phyloP scores from a whole-genome alignment of 2,329 filamentous ascomycete species.

The Daldinia sp. region DNA sequence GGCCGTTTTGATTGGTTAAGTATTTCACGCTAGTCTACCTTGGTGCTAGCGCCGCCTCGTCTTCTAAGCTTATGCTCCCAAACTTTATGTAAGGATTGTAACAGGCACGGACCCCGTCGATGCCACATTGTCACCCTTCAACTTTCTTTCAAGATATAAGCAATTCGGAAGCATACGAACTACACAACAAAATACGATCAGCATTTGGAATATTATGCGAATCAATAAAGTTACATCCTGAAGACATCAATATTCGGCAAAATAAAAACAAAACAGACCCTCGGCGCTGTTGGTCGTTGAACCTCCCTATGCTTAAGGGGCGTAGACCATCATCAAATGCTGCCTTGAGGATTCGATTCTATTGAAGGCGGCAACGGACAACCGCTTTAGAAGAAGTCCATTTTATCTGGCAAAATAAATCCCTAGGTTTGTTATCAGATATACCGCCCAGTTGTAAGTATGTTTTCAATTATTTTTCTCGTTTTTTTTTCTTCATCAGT shows the following conservation, averaged over 20 bases:
- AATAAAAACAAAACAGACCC: background rate
- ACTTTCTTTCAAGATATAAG: conserved; percentile 13
- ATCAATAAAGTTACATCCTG: background rate
- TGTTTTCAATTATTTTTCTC: conserved; percentile 8
- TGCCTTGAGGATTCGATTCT: conserved; percentile 16
- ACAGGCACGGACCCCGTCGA: conserved; percentile 11
- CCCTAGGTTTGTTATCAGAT: background rate
- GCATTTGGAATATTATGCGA: background rate
- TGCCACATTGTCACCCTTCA: conserved; percentile 16
- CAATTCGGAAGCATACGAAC: conserved; percentile 26
- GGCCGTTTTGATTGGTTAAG: conserved; percentile 33
- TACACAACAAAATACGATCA: background rate
- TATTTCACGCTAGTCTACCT: background rate
- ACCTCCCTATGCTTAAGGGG: conserved; percentile 7
- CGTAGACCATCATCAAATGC: conserved; percentile 19
- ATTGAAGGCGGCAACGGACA: conserved; percentile 11
- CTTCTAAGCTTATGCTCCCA: background rate
- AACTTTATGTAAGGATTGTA: conserved; percentile 9
- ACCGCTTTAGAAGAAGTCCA: background rate
- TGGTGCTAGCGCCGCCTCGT: conserved; percentile 11
- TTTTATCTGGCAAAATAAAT: background rate
- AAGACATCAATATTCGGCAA: conserved; percentile 16
- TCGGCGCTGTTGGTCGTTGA: conserved; percentile 4
- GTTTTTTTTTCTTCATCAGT: background rate
- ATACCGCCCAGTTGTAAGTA: conserved; percentile 26